Evolutionary conservation across 305 asterid genomes (phyloP), one percentile per base, ranked within the genome.

Genomic region (Rubia peregrina): DNA sequence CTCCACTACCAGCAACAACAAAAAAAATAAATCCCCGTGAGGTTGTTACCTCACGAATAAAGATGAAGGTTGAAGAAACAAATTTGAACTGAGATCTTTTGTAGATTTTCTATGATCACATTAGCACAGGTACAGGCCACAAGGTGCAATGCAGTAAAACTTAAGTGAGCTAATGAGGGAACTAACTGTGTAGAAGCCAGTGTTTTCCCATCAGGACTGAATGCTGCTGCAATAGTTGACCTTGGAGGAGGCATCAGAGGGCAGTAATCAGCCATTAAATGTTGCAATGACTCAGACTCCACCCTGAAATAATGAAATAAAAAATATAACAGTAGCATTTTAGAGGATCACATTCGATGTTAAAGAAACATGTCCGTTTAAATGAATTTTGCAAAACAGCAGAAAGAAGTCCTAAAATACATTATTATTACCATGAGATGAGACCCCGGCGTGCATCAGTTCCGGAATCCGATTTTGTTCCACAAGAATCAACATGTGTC

Each of bases 111-210:
- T 16, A 38, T 42, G 21, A 38, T 43, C 65, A 44, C 4, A 36
- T 68, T 36, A 38, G 36, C 4, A 9, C 7, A 0, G 21, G 24
- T 21, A 22, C 12, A 41, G 4, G 13, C 7, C 6, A 7, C 8
- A 2, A n/a, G 64, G 33, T 7, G 4, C 10, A 6, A 51, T 26
- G 22, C 11, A 0, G 11, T 30, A 16, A 65, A 41, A 41, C 22
- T 17, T 42, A 9, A 65, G 55, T 42, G 46, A 46, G 61, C 13
- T 7, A 59, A 16, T 19, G 72, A 67, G 63, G 55, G 60, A 41
- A 76, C 79, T 81, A 73, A 94, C 99, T 94, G 99, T 61, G 99
- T 94, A 71, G 99, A 94, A 72, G 99, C 99, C 79, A 94, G 96
- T 59, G 86, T 87, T 77, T 82, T 88, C 46, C 99, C 99, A 85